Base-by-base conservation (phyloP, 2,329 filamentous ascomycete genomes). In the Juglanconis oblonga region DNA sequence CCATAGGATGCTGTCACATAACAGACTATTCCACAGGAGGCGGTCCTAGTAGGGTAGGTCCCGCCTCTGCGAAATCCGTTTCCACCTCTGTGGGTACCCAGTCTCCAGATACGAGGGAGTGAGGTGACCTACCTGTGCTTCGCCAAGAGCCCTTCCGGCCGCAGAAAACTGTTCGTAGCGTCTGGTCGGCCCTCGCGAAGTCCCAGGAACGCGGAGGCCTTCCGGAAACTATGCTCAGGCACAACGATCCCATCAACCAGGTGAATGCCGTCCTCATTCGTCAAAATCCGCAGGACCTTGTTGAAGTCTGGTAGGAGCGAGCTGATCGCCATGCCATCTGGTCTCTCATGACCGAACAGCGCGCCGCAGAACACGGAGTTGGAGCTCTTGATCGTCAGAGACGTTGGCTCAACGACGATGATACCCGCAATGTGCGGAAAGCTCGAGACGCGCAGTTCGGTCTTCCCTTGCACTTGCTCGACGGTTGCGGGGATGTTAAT, bases 401-500 rank as follows among this genome's bases (percentile, higher is more conserved):
- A 87, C 35, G 86, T 78, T 1, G 94, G 89, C n/a, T 90, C 89
- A 11, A 99, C 81, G 8, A 99, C 93, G 70, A 99, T 87, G 69
- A 99, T 97, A 52, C 95, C 95, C 58, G 95, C 95, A 74, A 99
- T 97, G 71, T 99, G 94, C 14, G 95, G 95, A 65, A 97, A 96
- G 70, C 92, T 97, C 14, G 94, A 97, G 48, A 99, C 85, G 55
- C 91, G 87, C 64, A 99, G 83, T 65, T 91, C 87, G 17, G 86
- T 82, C 66, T 87, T 81, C 47, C 84, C 87, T 38, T 85, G 82
- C 3, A 91, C 78, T 69, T 90, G 88, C 62, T 92, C 87, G 53
- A 99, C 82, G 0, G 89, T 90, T 59, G 92, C 88, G 1, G 95
- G 95, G 60, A 97, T 91, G 70, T 90, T 93, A 70, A 92, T 86